Percentiles rank a stretch among this genome's conserved stretches.
Evolutionary conservation across 1,139 yeast genomes (phyloP).

Genomic region (Pichia sp.): DNA sequence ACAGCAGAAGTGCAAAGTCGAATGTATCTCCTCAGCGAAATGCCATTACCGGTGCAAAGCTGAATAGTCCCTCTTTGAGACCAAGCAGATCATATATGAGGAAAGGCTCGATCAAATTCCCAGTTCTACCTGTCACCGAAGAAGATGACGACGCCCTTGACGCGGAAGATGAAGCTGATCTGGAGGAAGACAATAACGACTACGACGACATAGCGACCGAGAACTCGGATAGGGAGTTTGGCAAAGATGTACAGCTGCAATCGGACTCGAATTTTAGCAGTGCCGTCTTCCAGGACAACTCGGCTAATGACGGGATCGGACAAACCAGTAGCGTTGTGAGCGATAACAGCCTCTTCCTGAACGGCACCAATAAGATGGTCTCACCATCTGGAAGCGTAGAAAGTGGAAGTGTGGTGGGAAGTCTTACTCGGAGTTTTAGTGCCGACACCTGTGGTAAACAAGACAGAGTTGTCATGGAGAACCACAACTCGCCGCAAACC

Average conservation of each 20-base stretch:
- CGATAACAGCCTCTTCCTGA: background rate
- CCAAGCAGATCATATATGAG: slow-evolving; percentile 4
- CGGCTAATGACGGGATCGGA: background rate
- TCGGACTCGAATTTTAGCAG: background rate
- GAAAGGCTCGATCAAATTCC: slow-evolving; percentile 12
- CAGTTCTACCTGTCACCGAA: slow-evolving; percentile 13
- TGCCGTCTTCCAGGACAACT: background rate
- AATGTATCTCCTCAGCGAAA: background rate
- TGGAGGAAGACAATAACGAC: slow-evolving; percentile 15
- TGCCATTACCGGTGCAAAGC: background rate
- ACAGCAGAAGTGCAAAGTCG: slow-evolving; percentile 1
- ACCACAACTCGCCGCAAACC: background rate
- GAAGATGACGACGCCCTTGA: slow-evolving; percentile 14
- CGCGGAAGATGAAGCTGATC: slow-evolving; percentile 16
- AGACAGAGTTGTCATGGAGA: background rate
- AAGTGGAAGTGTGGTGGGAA: background rate
- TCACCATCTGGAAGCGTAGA: background rate
- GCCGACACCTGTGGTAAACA: background rate
- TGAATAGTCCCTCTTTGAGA: background rate
- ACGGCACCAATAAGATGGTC: background rate
- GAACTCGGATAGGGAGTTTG: slow-evolving; percentile 3
- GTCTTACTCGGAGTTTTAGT: background rate
- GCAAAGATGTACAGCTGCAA: background rate
- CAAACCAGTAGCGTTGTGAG: background rate
- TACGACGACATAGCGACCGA: slow-evolving; percentile 12